Evolutionary conservation across 306 rosid genomes (phyloP).

Genomic region (Pachyrhizus erosus): DNA sequence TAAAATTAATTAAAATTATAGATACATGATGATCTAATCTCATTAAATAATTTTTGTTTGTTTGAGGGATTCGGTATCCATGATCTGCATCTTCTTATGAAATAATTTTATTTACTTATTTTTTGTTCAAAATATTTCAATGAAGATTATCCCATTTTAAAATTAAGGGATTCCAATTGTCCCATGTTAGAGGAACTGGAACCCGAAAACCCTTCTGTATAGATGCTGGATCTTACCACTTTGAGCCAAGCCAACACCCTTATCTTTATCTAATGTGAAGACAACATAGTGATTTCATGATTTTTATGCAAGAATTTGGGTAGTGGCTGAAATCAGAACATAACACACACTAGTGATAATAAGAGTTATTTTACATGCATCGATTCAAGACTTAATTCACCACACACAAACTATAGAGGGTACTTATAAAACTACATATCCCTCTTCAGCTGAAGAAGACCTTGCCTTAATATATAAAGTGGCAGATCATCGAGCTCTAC

Average conservation of each 20-base stretch:
- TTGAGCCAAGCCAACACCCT: background rate
- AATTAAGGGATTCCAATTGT: too few relatives aligned
- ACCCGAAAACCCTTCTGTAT: too few relatives aligned
- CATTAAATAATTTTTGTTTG: too few relatives aligned
- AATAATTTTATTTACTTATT: too few relatives aligned
- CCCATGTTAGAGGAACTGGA: background rate
- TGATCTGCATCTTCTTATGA: too few relatives aligned
- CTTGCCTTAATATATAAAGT: background rate
- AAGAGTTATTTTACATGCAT: background rate
- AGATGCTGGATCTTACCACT: background rate
- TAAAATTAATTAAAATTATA: too few relatives aligned
- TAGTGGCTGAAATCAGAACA: background rate
- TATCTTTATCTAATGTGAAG: background rate
- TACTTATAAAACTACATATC: background rate
- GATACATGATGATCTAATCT: too few relatives aligned
- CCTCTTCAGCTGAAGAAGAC: conserved; percentile 28
- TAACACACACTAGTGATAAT: background rate
- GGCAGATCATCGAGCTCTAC: conserved; percentile 30
- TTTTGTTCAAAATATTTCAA: too few relatives aligned
- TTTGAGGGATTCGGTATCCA: too few relatives aligned
- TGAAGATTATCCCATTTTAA: too few relatives aligned
- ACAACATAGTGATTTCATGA: background rate
- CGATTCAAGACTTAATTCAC: background rate
- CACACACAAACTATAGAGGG: background rate
- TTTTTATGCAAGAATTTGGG: background rate